Conservation (phyloP, 768 basidiomycete genomes). For the Leucogyrophana mollusca region DNA sequence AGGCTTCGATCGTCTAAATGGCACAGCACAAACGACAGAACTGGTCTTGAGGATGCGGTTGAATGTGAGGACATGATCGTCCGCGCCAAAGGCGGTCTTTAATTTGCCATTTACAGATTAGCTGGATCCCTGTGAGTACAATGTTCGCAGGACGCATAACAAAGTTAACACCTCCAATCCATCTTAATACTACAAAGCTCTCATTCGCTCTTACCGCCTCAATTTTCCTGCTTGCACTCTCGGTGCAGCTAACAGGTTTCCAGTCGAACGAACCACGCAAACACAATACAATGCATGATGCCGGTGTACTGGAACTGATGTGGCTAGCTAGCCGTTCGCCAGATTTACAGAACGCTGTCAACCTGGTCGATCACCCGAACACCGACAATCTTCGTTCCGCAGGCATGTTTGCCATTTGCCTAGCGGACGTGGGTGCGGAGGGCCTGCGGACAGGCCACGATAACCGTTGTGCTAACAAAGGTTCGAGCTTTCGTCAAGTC, state of each 20-base stretch:
- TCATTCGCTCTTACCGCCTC: slow-evolving; percentile 1
- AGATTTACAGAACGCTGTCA: no score
- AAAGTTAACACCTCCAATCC: no score
- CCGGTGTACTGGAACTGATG: slow-evolving; percentile 2
- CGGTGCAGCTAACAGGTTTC: background rate
- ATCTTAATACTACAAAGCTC: background rate
- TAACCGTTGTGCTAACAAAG: no score
- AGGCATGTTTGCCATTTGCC: background rate
- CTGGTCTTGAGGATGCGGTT: background rate
- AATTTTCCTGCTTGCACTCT: background rate
- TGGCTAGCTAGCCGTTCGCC: background rate
- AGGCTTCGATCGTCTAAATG: background rate
- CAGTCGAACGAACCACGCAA: background rate
- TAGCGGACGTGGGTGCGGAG: background rate
- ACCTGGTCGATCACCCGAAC: background rate
- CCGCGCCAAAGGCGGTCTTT: background rate
- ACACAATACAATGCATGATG: background rate
- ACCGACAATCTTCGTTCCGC: background rate
- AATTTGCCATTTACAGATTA: background rate
- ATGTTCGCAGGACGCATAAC: no score
- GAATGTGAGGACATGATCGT: background rate
- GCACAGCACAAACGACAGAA: background rate
- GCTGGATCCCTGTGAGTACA: slow-evolving; percentile 4
- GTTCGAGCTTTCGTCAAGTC: no score
- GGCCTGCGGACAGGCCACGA: no score